Conservation (phyloP, 768 basidiomycete species). For the Boletus pseudopeckii region DNA sequence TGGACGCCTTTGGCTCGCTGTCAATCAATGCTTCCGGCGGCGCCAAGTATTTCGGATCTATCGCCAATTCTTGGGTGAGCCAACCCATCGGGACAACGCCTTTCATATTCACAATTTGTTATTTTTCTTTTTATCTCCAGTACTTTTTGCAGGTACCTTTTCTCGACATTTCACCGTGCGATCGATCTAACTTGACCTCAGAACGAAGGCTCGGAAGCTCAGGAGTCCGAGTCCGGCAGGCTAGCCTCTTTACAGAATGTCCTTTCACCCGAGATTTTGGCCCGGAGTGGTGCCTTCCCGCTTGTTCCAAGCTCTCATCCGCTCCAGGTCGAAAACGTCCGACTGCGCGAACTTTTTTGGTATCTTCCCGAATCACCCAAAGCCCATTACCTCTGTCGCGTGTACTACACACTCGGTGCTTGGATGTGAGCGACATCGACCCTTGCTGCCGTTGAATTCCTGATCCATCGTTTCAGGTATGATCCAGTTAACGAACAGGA, state of each 20-base stretch:
- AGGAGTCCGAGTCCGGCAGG: constrained; percentile 45
- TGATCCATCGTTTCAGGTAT: constrained; percentile 44
- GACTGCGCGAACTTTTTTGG: constrained; percentile 59
- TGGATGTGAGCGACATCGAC: constrained; percentile 56
- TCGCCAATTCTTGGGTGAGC: constrained; percentile 70
- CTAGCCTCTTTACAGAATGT: constrained; percentile 49
- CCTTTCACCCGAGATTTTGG: constrained; percentile 60
- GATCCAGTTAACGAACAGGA: constrained; percentile 59
- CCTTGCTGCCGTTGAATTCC: background rate
- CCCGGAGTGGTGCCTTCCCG: constrained; percentile 63
- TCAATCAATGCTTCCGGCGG: constrained; percentile 69
- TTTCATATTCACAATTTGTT: constrained; percentile 9
- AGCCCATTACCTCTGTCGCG: constrained; percentile 57
- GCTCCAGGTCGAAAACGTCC: constrained; percentile 40
- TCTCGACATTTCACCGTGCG: background rate
- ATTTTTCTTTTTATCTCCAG: constrained; percentile 34
- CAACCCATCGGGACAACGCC: background rate
- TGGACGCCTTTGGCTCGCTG: constrained; percentile 80
- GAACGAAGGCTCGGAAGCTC: constrained; percentile 61
- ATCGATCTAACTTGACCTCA: constrained; percentile 26
- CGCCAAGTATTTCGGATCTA: constrained; percentile 73
- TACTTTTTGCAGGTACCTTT: constrained; percentile 65
- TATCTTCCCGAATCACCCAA: constrained; percentile 62
- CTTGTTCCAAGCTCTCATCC: constrained; percentile 44
- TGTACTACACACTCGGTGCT: constrained; percentile 62